Conservation (phyloP, 768 basidiomycete genomes). For the Auriscalpium microsporum region DNA sequence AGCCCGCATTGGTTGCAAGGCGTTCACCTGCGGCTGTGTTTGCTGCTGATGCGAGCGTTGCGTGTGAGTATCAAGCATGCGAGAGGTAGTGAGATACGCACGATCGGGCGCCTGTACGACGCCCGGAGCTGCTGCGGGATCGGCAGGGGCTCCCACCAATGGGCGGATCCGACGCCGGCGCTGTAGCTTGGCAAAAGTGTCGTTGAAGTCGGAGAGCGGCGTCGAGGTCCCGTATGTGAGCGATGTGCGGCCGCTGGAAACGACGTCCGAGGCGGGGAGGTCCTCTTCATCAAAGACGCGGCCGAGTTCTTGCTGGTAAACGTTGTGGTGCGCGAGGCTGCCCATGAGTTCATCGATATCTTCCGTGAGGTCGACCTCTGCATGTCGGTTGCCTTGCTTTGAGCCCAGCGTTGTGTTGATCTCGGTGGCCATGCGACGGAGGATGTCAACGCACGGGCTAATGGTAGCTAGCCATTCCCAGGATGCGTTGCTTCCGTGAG, state of each 20-base stretch:
- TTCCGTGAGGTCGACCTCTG: slow-evolving; percentile 18
- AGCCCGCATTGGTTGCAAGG: too few relatives aligned
- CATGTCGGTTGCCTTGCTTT: slow-evolving; percentile 25
- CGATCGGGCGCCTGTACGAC: too few relatives aligned
- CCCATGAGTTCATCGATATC: slow-evolving; percentile 21
- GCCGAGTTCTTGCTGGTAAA: neutral
- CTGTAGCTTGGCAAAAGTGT: neutral
- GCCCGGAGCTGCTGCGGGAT: neutral
- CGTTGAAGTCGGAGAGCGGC: neutral
- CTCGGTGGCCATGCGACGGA: slow-evolving; percentile 18
- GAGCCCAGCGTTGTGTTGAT: slow-evolving; percentile 21
- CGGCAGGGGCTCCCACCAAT: neutral
- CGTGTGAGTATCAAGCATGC: neutral
- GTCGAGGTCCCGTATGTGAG: neutral
- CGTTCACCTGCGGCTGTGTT: too few relatives aligned
- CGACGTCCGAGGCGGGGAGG: neutral
- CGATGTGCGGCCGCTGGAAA: neutral
- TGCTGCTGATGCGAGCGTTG: too few relatives aligned
- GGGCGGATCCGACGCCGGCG: neutral
- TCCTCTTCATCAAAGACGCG: neutral
- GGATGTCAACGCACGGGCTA: slow-evolving; percentile 22
- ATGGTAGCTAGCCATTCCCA: slow-evolving; percentile 28
- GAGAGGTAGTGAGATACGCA: neutral
- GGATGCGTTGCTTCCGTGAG: slow-evolving; percentile 25
- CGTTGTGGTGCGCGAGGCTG: neutral